phyloP scores from a whole-genome alignment of 2,329 filamentous ascomycete genomes.

The Ophiosphaerella narmari region DNA sequence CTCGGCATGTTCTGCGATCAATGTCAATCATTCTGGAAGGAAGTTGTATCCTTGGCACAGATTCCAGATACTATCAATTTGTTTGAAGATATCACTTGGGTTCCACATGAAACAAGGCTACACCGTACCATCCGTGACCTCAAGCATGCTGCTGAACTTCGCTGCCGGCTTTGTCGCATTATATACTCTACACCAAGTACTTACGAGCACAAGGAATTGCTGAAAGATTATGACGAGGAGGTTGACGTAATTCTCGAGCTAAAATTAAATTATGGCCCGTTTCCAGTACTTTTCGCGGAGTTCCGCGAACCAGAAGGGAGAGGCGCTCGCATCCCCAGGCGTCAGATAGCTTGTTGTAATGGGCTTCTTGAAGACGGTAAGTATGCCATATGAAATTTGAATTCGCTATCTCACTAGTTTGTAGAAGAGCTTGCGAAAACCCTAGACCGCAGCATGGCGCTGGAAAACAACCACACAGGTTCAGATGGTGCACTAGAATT shows the following conservation, averaged over 20 bases:
- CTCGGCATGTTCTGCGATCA: constrained; percentile 18
- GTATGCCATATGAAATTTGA: not conserved
- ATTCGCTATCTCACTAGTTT: not conserved
- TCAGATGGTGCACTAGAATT: constrained; percentile 24
- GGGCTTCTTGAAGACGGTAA: constrained; percentile 17
- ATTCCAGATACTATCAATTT: constrained; percentile 2
- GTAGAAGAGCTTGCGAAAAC: constrained; percentile 16
- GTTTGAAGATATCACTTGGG: constrained; percentile 12
- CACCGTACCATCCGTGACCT: constrained; percentile 21
- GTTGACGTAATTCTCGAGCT: constrained; percentile 18
- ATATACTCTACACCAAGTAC: constrained; percentile 15
- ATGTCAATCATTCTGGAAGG: constrained; percentile 16
- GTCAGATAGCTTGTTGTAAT: constrained; percentile 12
- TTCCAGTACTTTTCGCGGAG: constrained; percentile 17
- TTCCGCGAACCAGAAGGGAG: constrained; percentile 9
- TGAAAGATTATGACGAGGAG: constrained; percentile 13
- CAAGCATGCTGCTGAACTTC: constrained; percentile 15
- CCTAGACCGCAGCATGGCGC: constrained; percentile 4
- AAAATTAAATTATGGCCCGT: constrained; percentile 8
- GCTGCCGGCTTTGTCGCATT: constrained; percentile 23
- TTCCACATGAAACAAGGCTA: constrained; percentile 14
- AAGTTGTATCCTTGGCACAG: constrained; percentile 3
- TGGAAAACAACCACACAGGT: constrained; percentile 5
- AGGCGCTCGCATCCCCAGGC: constrained; percentile 9
- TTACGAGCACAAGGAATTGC: constrained; percentile 10